Percentiles rank a stretch among this genome's conserved stretches.
These are phyloP conservation scores for Penicillium maclennaniae DNA, from an alignment of 495 filamentous ascomycete species.

Conservation along the genomic window DNA sequence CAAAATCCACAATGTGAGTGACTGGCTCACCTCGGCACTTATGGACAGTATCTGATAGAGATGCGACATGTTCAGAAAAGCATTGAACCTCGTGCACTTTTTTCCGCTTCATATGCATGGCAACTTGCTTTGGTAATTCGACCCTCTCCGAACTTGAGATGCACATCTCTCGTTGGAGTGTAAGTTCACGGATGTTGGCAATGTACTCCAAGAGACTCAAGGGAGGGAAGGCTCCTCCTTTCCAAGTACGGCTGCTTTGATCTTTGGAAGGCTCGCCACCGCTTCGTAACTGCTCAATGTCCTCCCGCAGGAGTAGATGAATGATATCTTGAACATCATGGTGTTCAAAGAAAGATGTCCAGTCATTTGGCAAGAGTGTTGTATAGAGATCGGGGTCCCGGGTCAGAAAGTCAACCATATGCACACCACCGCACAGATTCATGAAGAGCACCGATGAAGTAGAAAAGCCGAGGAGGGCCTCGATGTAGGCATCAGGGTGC, in stretches of 20 bases:
- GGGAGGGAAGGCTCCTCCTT: constrained; percentile 57
- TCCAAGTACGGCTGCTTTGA: constrained; percentile 33
- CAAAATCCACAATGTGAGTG: constrained; percentile 91
- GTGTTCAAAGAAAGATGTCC: constrained; percentile 70
- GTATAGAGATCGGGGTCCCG: constrained; percentile 74
- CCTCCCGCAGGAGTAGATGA: constrained; percentile 72
- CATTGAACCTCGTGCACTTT: constrained; percentile 88
- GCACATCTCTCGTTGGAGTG: constrained; percentile 52
- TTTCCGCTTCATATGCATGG: constrained; percentile 92
- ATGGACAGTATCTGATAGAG: constrained; percentile 50
- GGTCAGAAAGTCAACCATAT: constrained; percentile 96
- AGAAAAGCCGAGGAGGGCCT: constrained; percentile 71
- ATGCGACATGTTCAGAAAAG: constrained; percentile 59
- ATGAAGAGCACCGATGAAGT: constrained; percentile 73
- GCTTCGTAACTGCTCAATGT: constrained; percentile 42
- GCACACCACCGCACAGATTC: constrained; percentile 85
- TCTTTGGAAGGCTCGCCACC: not conserved
- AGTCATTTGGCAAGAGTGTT: constrained; percentile 67
- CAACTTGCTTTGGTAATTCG: constrained; percentile 62
- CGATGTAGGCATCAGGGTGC: constrained; percentile 66
- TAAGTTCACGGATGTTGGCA: constrained; percentile 64
- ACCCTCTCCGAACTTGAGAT: constrained; percentile 26
- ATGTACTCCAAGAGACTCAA: constrained; percentile 71
- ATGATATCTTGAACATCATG: constrained; percentile 70
- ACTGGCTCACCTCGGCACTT: constrained; percentile 52